Percentiles rank a stretch among this genome's conserved stretches.
phyloP scores from a whole-genome alignment of 176 grass and related monocot genomes.

The Typha latifolia region DNA sequence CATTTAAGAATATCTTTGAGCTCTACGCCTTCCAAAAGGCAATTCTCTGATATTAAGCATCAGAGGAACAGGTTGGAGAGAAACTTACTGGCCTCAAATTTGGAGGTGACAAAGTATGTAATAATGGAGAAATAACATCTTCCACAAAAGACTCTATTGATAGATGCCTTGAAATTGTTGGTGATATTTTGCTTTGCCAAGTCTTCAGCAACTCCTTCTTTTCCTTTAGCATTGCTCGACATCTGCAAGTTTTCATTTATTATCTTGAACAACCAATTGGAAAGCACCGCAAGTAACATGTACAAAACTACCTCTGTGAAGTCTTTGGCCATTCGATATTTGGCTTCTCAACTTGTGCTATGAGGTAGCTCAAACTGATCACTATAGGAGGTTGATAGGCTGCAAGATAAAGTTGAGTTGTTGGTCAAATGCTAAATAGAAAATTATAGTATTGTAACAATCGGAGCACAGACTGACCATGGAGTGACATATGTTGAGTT shows the following conservation, averaged over 20 bases:
- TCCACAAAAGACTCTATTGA: constrained; percentile 67
- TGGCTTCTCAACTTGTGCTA: constrained; percentile 92
- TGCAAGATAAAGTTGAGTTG: constrained; percentile 33
- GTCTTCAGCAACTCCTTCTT: constrained; percentile 70
- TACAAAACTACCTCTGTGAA: constrained; percentile 54
- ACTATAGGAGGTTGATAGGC: constrained; percentile 83
- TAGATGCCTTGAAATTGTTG: constrained; percentile 78
- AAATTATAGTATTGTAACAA: not conserved
- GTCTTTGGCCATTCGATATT: constrained; percentile 95
- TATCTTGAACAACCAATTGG: constrained; percentile 5
- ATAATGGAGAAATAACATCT: constrained; percentile 67
- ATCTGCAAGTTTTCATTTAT: constrained; percentile 40
- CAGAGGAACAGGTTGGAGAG: not conserved
- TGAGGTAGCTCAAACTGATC: constrained; percentile 62
- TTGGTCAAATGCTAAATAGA: constrained; percentile 27
- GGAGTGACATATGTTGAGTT: constrained; percentile 78
- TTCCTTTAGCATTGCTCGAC: constrained; percentile 56
- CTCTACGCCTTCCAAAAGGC: too few species aligned
- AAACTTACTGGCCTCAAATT: constrained; percentile 84
- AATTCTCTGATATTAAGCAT: not conserved
- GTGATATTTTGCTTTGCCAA: constrained; percentile 75
- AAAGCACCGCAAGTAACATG: constrained; percentile 1
- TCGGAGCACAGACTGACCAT: constrained; percentile 36
- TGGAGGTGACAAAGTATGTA: constrained; percentile 75
- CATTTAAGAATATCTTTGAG: too few species aligned